Conservation (phyloP, 2,329 filamentous ascomycete genomes). For the Sporothrix curviconia region DNA sequence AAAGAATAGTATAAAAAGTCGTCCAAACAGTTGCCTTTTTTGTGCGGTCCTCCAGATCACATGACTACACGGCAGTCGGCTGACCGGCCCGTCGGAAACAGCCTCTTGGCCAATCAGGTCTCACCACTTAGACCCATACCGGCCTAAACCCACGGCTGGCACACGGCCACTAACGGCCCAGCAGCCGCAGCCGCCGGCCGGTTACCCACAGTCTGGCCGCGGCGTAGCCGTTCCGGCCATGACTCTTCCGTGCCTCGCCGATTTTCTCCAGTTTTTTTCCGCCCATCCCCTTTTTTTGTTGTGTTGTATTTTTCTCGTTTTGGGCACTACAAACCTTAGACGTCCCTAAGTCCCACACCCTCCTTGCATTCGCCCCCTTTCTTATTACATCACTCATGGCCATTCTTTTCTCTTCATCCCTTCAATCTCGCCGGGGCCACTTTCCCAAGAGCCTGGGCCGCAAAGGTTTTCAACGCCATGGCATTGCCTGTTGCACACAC, state of each 20-base stretch:
- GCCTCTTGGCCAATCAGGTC: background rate
- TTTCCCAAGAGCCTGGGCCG: too few relatives aligned
- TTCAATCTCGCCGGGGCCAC: too few relatives aligned
- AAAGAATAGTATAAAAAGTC: too few relatives aligned
- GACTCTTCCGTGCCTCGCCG: slow-evolving; percentile 13
- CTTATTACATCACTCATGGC: too few relatives aligned
- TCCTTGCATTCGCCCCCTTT: background rate
- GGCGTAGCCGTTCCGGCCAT: slow-evolving; percentile 9
- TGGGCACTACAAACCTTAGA: background rate
- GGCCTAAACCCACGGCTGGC: background rate
- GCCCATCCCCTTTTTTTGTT: background rate
- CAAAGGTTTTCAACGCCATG: too few relatives aligned
- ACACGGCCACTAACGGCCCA: slow-evolving; percentile 6
- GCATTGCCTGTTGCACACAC: background rate
- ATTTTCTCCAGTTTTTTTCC: background rate
- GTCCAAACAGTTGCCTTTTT: too few relatives aligned
- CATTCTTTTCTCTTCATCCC: too few relatives aligned
- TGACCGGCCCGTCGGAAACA: slow-evolving; percentile 8
- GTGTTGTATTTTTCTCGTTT: background rate
- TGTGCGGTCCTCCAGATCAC: background rate
- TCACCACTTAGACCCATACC: background rate
- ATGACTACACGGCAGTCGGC: slow-evolving; percentile 11
- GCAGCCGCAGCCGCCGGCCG: slow-evolving; percentile 10
- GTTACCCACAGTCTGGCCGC: slow-evolving; percentile 4
- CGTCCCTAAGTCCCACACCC: background rate